Evolutionary conservation across 192 early-diverging fungal species (phyloP).

Genomic region (Umbelopsis sp.): DNA sequence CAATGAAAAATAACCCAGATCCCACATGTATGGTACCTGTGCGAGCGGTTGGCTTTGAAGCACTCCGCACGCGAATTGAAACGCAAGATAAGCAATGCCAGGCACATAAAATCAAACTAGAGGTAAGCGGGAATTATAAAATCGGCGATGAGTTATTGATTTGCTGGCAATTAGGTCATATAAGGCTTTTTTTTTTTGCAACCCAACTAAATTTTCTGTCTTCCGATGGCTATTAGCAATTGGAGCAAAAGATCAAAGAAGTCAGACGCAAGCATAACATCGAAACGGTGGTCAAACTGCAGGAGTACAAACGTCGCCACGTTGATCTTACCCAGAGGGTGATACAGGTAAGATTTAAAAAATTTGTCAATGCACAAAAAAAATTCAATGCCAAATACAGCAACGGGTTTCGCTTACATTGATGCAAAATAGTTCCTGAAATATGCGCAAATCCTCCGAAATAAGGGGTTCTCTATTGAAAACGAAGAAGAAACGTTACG

Average conservation of each 20-base stretch:
- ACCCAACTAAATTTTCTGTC: background rate
- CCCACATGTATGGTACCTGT: conserved; percentile 89
- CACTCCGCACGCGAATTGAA: conserved; percentile 83
- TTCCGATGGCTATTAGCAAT: conserved; percentile 10
- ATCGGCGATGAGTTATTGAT: background rate
- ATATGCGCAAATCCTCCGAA: conserved; percentile 80
- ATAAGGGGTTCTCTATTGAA: conserved; percentile 78
- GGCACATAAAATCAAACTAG: conserved; percentile 72
- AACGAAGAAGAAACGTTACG: conserved; percentile 84
- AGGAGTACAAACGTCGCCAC: conserved; percentile 81
- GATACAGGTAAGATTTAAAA: conserved; percentile 56
- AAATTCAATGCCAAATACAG: background rate
- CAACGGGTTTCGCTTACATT: background rate
- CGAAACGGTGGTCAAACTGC: conserved; percentile 71
- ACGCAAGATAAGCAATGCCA: conserved; percentile 70
- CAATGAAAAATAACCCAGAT: conserved; percentile 87
- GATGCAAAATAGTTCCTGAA: conserved; percentile 74
- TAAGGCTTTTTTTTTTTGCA: no score
- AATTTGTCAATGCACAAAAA: background rate
- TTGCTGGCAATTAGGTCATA: no score
- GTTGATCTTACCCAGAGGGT: conserved; percentile 75
- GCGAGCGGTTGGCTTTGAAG: conserved; percentile 87
- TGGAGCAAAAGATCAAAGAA: conserved; percentile 28
- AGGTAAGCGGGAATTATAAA: conserved; percentile 40
- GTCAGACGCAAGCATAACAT: conserved; percentile 61